Evolutionary conservation across 1,139 yeast species (phyloP), one percentile per base, ranked within the genome.

Genomic region (Blastobotrys apis): DNA sequence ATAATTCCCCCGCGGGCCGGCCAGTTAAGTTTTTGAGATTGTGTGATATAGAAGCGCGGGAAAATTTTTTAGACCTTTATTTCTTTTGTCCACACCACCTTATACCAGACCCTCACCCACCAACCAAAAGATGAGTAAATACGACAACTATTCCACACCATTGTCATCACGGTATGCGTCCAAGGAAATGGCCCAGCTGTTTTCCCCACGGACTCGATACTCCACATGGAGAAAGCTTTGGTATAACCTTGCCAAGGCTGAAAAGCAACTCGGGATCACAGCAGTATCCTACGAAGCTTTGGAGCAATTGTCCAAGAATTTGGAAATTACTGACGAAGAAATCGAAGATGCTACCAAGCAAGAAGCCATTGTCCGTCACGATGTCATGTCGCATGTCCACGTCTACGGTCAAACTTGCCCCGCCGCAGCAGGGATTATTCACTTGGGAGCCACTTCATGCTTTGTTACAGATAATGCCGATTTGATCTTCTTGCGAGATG

Each of bases 301-400:
- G 55, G 84, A 77, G 60, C 86, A 92, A 72, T 83, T 92, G 90
- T 72, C 76, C 52, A 66, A 74, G 19, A 83, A 92, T 65, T 71
- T 90, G 60, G 77, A 69, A 46, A 87, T 92, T 68, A 82, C 97
- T 19, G 97, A 92, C 65, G 92, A 86, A 56, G 97, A 94, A 62
- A 87, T 94, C 55, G 86, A 74, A 45, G 85, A 74, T 49, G 97
- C 98, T 37, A 73, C 92, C 44, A 79, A 78, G 60, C 97, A 92
- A 71, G 99, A 92, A 68, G 96, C 97, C 47, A 88, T 84, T 65
- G 97, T 92, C 46, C 84, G 99, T 73, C 99, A 92, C 68, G 99
- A 92, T 67, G 99, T 92, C 57, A 92, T 92, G 99, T 96, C 98
- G 47, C 98, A 92, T 60, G 97, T 92, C 50, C 98, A 94, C 63